Evolutionary conservation across 257 asterid species (phyloP), one percentile per base, ranked within the genome.

Genomic region (Plantago major): DNA sequence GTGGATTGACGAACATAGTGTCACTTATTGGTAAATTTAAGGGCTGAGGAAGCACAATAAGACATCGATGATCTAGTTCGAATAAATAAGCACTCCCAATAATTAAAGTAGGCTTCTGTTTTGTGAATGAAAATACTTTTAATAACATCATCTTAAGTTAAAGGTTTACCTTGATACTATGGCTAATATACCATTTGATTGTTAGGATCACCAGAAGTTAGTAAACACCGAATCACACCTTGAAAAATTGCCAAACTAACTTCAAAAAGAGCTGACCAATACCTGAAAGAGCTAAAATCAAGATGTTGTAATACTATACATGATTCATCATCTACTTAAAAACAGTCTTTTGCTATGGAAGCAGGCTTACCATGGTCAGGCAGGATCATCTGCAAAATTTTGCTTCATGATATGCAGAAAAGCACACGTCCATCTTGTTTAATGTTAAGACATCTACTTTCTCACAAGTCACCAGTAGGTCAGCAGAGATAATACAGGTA

Each of bases 191-290:
- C 45, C 5, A 18, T 64, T 66, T 58, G 64, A 63, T 50, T 63
- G 57, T 42, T 51, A 46, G 67, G 67, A 66, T 54, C 71, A 52
- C 66, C 71, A 64, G 67, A 55, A 66, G 78, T 73, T 66, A 64
- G 81, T 55, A 56, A 53, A 54, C 64, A 50, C 64, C 65, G 46
- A 40, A 9, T 45, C 61, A 19, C 58, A 50, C 66, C 46, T 63
- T 54, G 62, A 14, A 43, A 70, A 47, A 60, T 70, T 66, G 66
- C 58, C 50, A 73, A 43, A 44, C 76, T 64, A 63, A 48, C 74
- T 55, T 55, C 73, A 73, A 17, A 70, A 49, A 63, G 66, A 57
- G 61, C 28, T 67, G 67, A 55, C 58, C 73, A 49, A 42, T 17
- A 61, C 62, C 69, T 66, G 61, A 59, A 37, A 55, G 54, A 43